Evolutionary conservation across 805 yeast genomes (phyloP).

Genomic region (Starmera caribaea): DNA sequence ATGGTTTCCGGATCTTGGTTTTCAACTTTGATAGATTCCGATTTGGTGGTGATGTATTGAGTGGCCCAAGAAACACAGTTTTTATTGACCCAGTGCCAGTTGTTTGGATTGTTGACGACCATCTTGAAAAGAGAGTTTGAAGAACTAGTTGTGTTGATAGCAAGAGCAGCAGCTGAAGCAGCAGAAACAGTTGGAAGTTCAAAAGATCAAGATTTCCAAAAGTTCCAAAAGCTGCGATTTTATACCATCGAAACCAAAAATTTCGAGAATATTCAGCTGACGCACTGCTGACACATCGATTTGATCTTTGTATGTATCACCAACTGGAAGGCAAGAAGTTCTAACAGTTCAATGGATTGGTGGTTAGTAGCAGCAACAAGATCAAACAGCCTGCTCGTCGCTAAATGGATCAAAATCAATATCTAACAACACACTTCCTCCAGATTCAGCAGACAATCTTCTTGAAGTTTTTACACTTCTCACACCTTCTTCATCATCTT

Average conservation of each 20-base stretch:
- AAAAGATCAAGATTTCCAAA: too few relatives aligned
- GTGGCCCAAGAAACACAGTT: conserved; percentile 60
- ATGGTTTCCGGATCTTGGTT: conserved; percentile 17
- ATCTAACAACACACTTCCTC: conserved; percentile 16
- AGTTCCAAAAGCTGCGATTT: neutral
- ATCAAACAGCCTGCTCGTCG: conserved; percentile 9
- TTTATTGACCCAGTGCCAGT: conserved; percentile 72
- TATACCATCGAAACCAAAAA: too few relatives aligned
- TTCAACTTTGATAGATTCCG: conserved; percentile 18
- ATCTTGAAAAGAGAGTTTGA: conserved; percentile 17
- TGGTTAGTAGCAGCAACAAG: too few relatives aligned
- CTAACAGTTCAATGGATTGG: too few relatives aligned
- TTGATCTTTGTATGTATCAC: neutral
- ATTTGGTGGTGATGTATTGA: conserved; percentile 33
- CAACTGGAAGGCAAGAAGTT: too few relatives aligned
- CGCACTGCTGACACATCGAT: too few relatives aligned
- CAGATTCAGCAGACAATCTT: conserved; percentile 3
- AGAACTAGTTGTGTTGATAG: too few relatives aligned
- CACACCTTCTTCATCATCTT: conserved; percentile 1
- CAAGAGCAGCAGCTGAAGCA: too few relatives aligned
- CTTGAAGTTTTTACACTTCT: conserved; percentile 1
- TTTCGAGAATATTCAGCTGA: too few relatives aligned
- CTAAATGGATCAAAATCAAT: conserved; percentile 13
- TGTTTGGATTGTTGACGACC: conserved; percentile 66
- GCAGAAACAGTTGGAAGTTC: too few relatives aligned